Evolutionary conservation across 164 flowering plant genomes (phyloP).

Genomic region (Cinnamomum chago): DNA sequence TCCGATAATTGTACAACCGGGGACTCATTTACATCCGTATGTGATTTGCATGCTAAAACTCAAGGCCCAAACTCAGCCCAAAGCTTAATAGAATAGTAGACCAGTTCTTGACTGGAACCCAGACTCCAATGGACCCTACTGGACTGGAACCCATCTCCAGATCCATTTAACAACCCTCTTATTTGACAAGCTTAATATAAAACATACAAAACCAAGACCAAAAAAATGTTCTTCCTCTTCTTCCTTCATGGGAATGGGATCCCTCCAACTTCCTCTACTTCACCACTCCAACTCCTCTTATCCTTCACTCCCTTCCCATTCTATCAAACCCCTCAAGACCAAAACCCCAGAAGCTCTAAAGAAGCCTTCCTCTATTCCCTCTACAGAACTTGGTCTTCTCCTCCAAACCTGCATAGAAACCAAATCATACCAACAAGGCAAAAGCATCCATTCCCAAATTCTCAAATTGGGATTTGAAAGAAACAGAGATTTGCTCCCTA

Average conservation of each 20-base stretch:
- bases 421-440: neutral
- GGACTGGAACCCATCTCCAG: neutral
- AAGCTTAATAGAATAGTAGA: neutral
- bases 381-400: neutral
- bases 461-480: neutral
- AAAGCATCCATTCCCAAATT: slow-evolving; percentile 1
- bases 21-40: too few species aligned
- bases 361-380: neutral
- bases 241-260: too few species aligned
- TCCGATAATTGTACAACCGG: too few species aligned
- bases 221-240: too few species aligned
- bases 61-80: too few species aligned
- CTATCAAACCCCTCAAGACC: neutral
- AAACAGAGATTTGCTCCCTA: neutral
- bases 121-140: neutral
- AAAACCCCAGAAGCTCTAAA: neutral
- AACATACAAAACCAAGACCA: neutral
- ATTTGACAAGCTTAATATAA: neutral
- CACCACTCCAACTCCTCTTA: neutral
- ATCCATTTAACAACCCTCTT: neutral
- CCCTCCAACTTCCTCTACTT: neutral
- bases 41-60: too few species aligned
- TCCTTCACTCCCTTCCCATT: neutral
- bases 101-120: neutral
- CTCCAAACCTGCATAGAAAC: slow-evolving; percentile 4